Conservation (phyloP, 2,329 filamentous ascomycete species). For the Amesomyces nigricolor region DNA sequence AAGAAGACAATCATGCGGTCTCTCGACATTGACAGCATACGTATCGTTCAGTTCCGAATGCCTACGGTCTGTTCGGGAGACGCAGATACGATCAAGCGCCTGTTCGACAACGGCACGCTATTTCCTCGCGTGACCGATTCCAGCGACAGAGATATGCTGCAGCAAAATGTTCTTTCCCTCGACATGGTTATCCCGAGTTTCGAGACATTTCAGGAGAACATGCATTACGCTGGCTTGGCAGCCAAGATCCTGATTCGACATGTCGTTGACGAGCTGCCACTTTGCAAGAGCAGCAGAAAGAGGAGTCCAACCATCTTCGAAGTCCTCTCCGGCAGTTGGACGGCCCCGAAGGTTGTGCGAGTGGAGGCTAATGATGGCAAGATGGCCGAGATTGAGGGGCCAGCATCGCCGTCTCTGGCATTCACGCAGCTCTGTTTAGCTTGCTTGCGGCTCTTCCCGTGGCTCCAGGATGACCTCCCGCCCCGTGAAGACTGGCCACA, state of each 20-base stretch:
- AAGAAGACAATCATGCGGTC: slow-evolving; percentile 9
- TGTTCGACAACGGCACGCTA: slow-evolving; percentile 14
- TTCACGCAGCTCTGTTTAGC: slow-evolving; percentile 14
- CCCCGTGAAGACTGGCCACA: slow-evolving; percentile 11
- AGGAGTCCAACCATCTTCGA: slow-evolving; percentile 13
- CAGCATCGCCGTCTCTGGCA: slow-evolving; percentile 9
- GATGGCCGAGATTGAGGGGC: slow-evolving; percentile 7
- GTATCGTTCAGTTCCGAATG: slow-evolving; percentile 16
- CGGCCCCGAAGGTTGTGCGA: slow-evolving; percentile 7
- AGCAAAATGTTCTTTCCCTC: slow-evolving; percentile 13
- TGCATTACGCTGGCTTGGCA: slow-evolving; percentile 17
- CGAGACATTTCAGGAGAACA: slow-evolving; percentile 21
- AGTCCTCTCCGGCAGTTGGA: slow-evolving; percentile 13
- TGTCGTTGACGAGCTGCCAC: slow-evolving; percentile 9
- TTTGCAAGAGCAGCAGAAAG: slow-evolving; percentile 15
- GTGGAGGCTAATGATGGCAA: slow-evolving; percentile 10
- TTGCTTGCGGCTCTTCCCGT: slow-evolving; percentile 13
- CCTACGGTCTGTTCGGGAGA: slow-evolving; percentile 10
- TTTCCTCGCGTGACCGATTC: slow-evolving; percentile 11
- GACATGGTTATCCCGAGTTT: slow-evolving; percentile 19
- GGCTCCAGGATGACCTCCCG: slow-evolving; percentile 9
- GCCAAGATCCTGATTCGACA: slow-evolving; percentile 17
- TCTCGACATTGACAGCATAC: slow-evolving; percentile 11
- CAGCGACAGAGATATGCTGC: slow-evolving; percentile 9
- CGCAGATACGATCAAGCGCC: slow-evolving; percentile 8